A percentile compares a stretch with the other conserved stretches of the same genome.
These are phyloP conservation scores for Phytopythium sindhum DNA, from an alignment of 352 stramenopile genomes.

Conservation along the genomic window DNA sequence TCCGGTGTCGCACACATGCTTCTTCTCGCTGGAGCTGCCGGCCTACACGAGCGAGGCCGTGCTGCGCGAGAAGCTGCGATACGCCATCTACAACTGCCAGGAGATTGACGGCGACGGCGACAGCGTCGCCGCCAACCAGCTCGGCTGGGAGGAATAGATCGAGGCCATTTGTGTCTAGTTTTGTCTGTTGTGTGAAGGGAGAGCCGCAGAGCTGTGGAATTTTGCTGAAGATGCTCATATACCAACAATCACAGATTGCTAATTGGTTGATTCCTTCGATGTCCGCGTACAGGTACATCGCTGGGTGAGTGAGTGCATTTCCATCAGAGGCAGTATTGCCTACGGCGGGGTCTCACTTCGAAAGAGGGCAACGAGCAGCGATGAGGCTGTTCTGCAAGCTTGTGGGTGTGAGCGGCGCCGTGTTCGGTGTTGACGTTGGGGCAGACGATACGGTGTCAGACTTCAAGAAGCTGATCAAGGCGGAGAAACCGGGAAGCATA, in stretches of 20 bases:
- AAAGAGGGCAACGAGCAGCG: too few relatives aligned
- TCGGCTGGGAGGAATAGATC: conserved; percentile 71
- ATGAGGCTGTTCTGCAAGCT: too few relatives aligned
- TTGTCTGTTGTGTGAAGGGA: conserved; percentile 2
- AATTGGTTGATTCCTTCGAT: too few relatives aligned
- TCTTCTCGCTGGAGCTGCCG: conserved; percentile 96
- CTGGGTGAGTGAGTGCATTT: too few relatives aligned
- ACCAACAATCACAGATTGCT: background rate
- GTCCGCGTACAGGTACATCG: too few relatives aligned
- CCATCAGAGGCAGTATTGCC: too few relatives aligned
- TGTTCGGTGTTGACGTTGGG: too few relatives aligned
- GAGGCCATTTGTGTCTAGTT: conserved; percentile 9
- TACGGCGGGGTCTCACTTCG: too few relatives aligned
- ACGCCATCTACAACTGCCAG: conserved; percentile 93
- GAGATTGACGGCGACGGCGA: conserved; percentile 90
- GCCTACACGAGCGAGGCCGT: conserved; percentile 88
- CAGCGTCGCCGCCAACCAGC: conserved; percentile 73
- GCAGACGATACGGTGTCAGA: too few relatives aligned
- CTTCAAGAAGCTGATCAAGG: too few relatives aligned
- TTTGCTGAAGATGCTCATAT: background rate
- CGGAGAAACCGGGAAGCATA: too few relatives aligned
- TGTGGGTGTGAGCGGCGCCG: too few relatives aligned
- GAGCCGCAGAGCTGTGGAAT: background rate
- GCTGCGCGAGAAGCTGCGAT: conserved; percentile 76
- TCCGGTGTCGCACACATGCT: conserved; percentile 98